phyloP scores from a whole-genome alignment of 2,329 filamentous ascomycete genomes.

The Ophiostoma piceae region DNA sequence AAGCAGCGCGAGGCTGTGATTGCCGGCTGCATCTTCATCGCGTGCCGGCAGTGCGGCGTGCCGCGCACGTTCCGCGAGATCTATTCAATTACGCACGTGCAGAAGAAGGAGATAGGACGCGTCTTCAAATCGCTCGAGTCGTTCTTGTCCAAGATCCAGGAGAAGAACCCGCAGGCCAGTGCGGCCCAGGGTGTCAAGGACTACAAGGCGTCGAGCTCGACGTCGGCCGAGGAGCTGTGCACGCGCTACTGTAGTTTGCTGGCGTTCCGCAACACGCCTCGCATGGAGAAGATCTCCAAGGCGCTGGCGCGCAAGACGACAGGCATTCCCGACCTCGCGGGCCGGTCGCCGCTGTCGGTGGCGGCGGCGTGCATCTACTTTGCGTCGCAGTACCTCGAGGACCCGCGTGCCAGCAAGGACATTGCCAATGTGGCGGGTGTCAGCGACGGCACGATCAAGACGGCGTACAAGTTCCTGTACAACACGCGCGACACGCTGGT shows the following conservation, averaged over 20 bases:
- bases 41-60: conserved; percentile 82
- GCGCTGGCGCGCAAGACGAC: conserved; percentile 73
- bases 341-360: conserved; percentile 87
- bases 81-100: conserved; percentile 84
- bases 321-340: conserved; percentile 73
- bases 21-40: conserved; percentile 95
- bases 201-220: conserved; percentile 70
- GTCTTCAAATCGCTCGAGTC: conserved; percentile 91
- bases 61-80: conserved; percentile 93
- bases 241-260: conserved; percentile 85
- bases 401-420: conserved; percentile 74
- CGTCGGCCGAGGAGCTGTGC: conserved; percentile 77
- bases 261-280: conserved; percentile 62
- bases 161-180: conserved; percentile 48
- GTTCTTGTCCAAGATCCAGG: conserved; percentile 72
- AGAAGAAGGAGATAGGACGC: conserved; percentile 94
- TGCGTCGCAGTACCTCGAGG: conserved; percentile 78
- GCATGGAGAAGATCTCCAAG: conserved; percentile 73
- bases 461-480: conserved; percentile 86
- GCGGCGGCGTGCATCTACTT: conserved; percentile 97
- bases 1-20: conserved; percentile 93
- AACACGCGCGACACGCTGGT: conserved; percentile 62
- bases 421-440: conserved; percentile 82
- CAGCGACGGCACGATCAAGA: conserved; percentile 94
- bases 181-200: conserved; percentile 51